Evolutionary conservation across 2,329 filamentous ascomycete species (phyloP), one percentile per base, ranked within the genome.

Genomic region (Alternaria postmessia): DNA sequence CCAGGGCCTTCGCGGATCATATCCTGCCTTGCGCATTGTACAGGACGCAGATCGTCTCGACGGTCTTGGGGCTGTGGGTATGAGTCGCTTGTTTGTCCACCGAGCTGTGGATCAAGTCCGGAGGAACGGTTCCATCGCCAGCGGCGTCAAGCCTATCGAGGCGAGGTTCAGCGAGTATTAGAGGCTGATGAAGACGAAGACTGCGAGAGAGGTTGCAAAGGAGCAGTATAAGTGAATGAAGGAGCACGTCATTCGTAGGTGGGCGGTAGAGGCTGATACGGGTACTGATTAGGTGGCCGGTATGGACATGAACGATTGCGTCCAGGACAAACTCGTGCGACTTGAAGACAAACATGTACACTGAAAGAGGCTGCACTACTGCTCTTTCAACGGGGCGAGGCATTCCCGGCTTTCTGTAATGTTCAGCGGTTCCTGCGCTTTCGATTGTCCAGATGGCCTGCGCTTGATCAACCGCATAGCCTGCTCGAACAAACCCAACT

Each of bases 31-130:
- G 9, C 18, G 48, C 4, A 4, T 58, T n/a, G 7, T 54, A 1
- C 49, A 54, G 16, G 56, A 58, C 28, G 56, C 39, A 12, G 28
- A 39, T 16, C 18, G 39, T 1, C 51, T 59, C 5, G 44, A 32
- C 12, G 22, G n/a, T 7, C 38, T 41, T 14, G 57, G 57, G 8
- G 36, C 24, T 7, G 22, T 51, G 14, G 57, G 39, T 7, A 9
- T 56, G 20, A 20, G 24, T 30, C 26, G 38, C 1, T 8, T 28
- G 11, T 22, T 46, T 5, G 14, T 38, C 5, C 12, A 34, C 5
- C 18, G 24, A 11, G 46, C 5, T 14, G 28, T 11, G 5, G 6
- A 28, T 32, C 14, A 52, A 7, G 9, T 5, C 1, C 8, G 28
- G 5, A 11, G 14, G 8, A 9, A 24, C 2, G 26, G 20, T 7